Conservation (phyloP, 1,284 basidiomycete genomes). For the Boletellus deceptivus region DNA sequence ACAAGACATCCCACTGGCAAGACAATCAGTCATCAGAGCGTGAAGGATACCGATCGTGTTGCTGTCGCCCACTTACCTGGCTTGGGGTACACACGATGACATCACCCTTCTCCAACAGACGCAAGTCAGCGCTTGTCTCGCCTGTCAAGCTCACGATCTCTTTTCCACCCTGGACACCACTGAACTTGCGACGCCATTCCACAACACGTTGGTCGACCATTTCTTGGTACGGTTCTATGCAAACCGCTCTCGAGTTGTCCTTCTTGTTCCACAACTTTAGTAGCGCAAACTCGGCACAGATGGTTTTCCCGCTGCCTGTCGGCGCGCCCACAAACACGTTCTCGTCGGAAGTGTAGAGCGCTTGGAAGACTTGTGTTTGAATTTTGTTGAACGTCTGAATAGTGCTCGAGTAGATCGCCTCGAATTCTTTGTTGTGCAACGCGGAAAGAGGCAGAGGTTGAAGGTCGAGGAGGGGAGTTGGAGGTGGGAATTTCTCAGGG, state of each 20-base stretch:
- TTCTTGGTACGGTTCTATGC: constrained; percentile 94
- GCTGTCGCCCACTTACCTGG: constrained; percentile 49
- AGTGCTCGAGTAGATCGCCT: constrained; percentile 76
- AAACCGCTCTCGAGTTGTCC: constrained; percentile 85
- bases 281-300: constrained; percentile 95
- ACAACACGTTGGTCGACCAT: constrained; percentile 91
- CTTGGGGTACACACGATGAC: constrained; percentile 91
- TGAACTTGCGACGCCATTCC: constrained; percentile 90
- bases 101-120: constrained; percentile 88
- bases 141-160: constrained; percentile 92
- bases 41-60: not conserved
- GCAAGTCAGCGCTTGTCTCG: constrained; percentile 91
- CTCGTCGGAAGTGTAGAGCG: constrained; percentile 93
- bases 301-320: constrained; percentile 95
- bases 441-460: constrained; percentile 89
- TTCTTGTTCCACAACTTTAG: constrained; percentile 91
- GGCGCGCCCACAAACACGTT: constrained; percentile 96
- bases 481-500: constrained; percentile 94
- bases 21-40: constrained; percentile 13
- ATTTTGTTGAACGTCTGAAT: constrained; percentile 96
- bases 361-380: constrained; percentile 98
- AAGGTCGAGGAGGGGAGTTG: constrained; percentile 91
- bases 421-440: constrained; percentile 89
- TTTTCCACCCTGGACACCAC: constrained; percentile 81
- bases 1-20: constrained; percentile 92